Conservation (phyloP, 78 protist species). For the Monosiga brevicollis region DNA sequence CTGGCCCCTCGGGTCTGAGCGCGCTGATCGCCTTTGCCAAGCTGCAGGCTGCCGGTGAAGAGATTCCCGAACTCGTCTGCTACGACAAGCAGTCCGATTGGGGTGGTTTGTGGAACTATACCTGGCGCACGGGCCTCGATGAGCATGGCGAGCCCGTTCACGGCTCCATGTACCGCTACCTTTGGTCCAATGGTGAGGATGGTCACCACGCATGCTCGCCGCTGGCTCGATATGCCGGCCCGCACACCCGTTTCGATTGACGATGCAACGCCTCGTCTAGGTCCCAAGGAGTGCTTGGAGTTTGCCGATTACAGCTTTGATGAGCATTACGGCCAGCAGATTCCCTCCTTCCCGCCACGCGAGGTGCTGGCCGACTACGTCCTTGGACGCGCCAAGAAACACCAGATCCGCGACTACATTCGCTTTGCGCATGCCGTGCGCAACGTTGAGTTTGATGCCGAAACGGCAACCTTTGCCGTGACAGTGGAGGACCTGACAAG, state of each 20-base stretch:
- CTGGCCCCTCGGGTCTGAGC: too few species aligned
- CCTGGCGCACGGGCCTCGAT: constrained; percentile 17
- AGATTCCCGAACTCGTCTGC: constrained; percentile 8
- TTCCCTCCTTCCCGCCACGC: constrained; percentile 21
- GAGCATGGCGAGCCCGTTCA: constrained; percentile 9
- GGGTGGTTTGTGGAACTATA: constrained; percentile 13
- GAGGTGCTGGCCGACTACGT: constrained; percentile 8
- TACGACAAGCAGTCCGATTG: constrained; percentile 17
- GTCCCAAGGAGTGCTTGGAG: constrained; percentile 15
- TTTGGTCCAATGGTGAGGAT: constrained; percentile 28
- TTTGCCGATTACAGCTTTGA: constrained; percentile 26
- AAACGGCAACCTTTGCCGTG: too few species aligned
- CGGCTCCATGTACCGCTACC: constrained; percentile 19
- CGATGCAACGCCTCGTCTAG: too few species aligned
- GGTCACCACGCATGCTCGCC: too few species aligned
- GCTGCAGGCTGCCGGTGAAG: too few species aligned
- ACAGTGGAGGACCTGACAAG: too few species aligned
- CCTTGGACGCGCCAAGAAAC: neutral
- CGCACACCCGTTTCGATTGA: too few species aligned
- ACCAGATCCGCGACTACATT: neutral
- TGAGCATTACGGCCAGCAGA: constrained; percentile 9
- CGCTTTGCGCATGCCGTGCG: neutral
- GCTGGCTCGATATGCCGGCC: too few species aligned
- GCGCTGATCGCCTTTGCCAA: too few species aligned
- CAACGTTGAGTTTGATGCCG: too few species aligned